Conservation (phyloP, 257 asterid species). For the Petunia secreta region DNA sequence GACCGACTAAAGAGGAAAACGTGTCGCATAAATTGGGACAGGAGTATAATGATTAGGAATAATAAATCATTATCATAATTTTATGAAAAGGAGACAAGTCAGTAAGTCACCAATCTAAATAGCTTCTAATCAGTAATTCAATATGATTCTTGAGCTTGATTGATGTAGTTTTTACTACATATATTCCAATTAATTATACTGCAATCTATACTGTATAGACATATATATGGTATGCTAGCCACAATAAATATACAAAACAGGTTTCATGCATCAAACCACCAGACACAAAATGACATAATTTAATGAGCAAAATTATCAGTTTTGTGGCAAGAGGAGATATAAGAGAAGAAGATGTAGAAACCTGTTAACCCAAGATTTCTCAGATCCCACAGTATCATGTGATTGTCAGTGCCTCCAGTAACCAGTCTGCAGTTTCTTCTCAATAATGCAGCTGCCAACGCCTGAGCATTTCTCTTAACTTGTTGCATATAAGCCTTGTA, state of each 20-base stretch:
- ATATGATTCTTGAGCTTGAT: background rate
- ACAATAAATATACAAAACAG: background rate
- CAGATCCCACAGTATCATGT: constrained; percentile 85
- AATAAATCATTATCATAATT: background rate
- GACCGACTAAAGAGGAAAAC: too few species aligned
- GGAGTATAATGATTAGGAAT: background rate
- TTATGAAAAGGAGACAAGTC: background rate
- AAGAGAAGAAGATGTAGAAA: constrained; percentile 19
- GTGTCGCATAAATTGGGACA: too few species aligned
- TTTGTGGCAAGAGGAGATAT: constrained; percentile 17
- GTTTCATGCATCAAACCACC: constrained; percentile 3
- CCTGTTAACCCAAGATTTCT: constrained; percentile 83
- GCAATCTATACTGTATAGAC: too few species aligned
- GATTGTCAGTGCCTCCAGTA: constrained; percentile 88
- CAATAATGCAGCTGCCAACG: constrained; percentile 65
- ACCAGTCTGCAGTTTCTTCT: constrained; percentile 74
- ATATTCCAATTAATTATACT: background rate
- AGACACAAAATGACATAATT: background rate
- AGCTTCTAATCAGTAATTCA: background rate
- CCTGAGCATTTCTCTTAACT: constrained; percentile 86
- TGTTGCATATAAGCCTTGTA: constrained; percentile 78
- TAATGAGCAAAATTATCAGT: background rate
- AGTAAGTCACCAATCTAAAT: background rate
- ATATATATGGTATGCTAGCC: background rate
- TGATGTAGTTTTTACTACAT: background rate